Percentiles rank a stretch among this genome's conserved stretches.
Evolutionary conservation across 2,329 filamentous ascomycete genomes (phyloP).

Genomic region (Achaetomium macrosporum): DNA sequence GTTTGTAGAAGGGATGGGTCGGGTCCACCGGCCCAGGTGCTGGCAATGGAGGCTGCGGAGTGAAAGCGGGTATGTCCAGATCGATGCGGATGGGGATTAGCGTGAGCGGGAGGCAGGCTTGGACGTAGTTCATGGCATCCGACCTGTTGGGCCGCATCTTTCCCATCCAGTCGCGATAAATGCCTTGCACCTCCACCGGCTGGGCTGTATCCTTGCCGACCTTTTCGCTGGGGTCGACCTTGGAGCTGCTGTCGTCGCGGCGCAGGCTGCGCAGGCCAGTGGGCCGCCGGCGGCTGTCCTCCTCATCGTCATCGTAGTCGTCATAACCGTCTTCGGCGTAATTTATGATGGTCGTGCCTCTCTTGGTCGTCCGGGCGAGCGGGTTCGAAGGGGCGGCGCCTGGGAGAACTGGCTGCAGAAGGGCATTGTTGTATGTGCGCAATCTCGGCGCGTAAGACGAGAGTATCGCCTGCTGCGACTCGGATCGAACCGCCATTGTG

Average conservation of each 20-base stretch:
- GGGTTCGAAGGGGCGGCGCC: slow-evolving; percentile 60
- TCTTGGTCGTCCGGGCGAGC: slow-evolving; percentile 82
- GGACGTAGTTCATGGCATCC: slow-evolving; percentile 56
- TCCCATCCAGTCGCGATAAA: slow-evolving; percentile 95
- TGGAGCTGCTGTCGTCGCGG: slow-evolving; percentile 62
- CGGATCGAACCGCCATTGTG: slow-evolving; percentile 44
- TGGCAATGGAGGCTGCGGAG: slow-evolving; percentile 59
- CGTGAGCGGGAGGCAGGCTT: slow-evolving; percentile 75
- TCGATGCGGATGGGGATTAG: slow-evolving; percentile 96
- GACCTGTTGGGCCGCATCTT: slow-evolving; percentile 54
- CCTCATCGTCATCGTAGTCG: slow-evolving; percentile 66
- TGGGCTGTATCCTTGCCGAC: slow-evolving; percentile 73
- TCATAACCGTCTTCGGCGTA: slow-evolving; percentile 96
- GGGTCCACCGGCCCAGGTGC: slow-evolving; percentile 64
- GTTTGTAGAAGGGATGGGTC: slow-evolving; percentile 69
- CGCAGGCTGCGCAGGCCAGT: slow-evolving; percentile 80
- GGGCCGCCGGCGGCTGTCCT: slow-evolving; percentile 68
- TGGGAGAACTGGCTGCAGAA: slow-evolving; percentile 78
- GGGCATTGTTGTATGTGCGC: slow-evolving; percentile 84
- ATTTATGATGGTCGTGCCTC: slow-evolving; percentile 93
- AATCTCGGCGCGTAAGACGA: slow-evolving; percentile 88
- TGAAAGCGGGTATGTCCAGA: slow-evolving; percentile 77
- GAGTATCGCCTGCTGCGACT: slow-evolving; percentile 72
- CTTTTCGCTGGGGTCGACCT: slow-evolving; percentile 64
- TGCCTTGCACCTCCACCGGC: slow-evolving; percentile 80